Evolutionary conservation across 192 early-diverging fungal genomes (phyloP), one percentile per base, ranked within the genome.

Genomic region (Coemansia sp.): DNA sequence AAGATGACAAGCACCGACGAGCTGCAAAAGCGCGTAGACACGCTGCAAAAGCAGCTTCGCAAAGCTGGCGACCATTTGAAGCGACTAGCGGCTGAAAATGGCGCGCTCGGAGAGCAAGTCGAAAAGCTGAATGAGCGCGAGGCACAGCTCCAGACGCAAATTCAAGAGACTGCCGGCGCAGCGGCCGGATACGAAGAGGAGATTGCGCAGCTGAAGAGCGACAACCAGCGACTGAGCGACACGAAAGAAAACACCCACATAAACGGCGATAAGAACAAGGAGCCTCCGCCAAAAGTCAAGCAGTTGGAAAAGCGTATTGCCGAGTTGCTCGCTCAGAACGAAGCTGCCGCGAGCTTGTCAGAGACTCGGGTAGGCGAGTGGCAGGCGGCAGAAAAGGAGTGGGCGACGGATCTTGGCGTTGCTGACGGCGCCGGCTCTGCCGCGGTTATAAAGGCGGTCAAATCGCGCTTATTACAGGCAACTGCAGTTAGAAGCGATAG

Each of bases 21-120:
- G 37, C 51, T 82, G 27, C 80, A 82, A 40, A 82, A 77, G 65
- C 80, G 75, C 10, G 73, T 82, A 0, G 74, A 77, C 22, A 69
- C 77, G 17, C 65, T 85, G 0, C 79, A 82, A 49, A 65, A 65
- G 25, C 84, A 85, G 62, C 70, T 85, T 37, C 74, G 75, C 64
- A 85, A 79, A 51, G 84, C 84, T 2, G 73, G 76, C 49, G 84
- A 77, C 43, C 79, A 85, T 56, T 57, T 85, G 38, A 77, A 82
- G 56, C 67, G 76, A 17, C 59, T 90, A 9, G 72, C 78, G 0
- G 64, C 86, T 29, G 88, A 88, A 53, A 88, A 88, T 47, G 84
- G 79, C 25, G 51, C 71, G 5, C 67, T 85, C 1, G 65, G 66
- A 7, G 70, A 75, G 40, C 73, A 85, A 47, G 66, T 83, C 7